A percentile compares a stretch with the other conserved stretches of the same genome.
Evolutionary conservation across 768 basidiomycete species (phyloP).

Genomic region (Daedaleopsis nitida): DNA sequence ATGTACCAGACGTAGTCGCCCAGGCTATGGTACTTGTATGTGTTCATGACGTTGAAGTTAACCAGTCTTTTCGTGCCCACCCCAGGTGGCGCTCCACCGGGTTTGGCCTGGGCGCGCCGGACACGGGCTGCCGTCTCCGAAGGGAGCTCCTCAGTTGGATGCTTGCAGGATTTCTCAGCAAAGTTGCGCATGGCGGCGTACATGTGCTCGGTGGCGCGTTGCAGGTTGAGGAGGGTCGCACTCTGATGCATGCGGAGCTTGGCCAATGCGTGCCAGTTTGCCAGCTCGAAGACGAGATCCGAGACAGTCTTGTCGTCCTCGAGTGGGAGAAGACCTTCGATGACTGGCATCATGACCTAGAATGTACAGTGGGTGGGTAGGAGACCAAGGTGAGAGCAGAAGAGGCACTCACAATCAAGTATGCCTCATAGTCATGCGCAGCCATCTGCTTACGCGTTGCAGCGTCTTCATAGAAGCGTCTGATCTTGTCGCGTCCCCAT

Average conservation of each 20-base stretch:
- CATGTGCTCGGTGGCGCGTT: not conserved
- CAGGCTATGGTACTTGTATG: constrained; percentile 18
- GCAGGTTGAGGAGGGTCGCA: constrained; percentile 30
- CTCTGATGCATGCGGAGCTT: constrained; percentile 44
- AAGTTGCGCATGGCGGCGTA: not conserved
- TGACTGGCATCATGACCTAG: constrained; percentile 33
- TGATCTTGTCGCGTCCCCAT: no score
- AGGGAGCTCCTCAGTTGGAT: not conserved
- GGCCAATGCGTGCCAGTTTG: constrained; percentile 41
- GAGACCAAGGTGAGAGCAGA: no score
- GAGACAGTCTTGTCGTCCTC: constrained; percentile 27
- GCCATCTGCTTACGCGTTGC: no score
- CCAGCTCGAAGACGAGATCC: constrained; percentile 36
- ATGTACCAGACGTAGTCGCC: constrained; percentile 6
- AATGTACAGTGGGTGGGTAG: not conserved
- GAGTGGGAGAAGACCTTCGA: constrained; percentile 34
- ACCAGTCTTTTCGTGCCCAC: not conserved
- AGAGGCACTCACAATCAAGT: no score
- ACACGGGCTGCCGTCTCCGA: constrained; percentile 1
- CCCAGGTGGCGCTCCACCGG: not conserved
- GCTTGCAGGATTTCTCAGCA: not conserved
- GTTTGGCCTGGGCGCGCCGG: not conserved
- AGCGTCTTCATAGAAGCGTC: no score
- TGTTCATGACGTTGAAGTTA: constrained; percentile 16
- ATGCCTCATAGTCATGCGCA: no score